These are phyloP conservation scores for Yueomyces sinensis DNA, from an alignment of 805 yeast species.

Conservation along the genomic window DNA sequence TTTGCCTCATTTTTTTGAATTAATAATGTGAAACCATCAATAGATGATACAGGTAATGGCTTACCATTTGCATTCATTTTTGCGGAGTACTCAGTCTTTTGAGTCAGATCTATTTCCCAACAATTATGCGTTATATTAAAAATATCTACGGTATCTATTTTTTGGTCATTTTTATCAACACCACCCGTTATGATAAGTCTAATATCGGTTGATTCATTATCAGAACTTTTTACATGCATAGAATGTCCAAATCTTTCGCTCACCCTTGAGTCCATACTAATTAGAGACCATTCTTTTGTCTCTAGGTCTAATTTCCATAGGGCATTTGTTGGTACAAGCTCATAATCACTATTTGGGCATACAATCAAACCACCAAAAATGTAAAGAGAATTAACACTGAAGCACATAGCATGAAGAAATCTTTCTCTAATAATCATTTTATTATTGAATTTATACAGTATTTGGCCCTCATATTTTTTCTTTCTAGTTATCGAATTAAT, in stretches of 20 bases:
- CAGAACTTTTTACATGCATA: slow-evolving; percentile 25
- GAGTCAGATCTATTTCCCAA: slow-evolving; percentile 18
- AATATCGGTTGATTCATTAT: slow-evolving; percentile 20
- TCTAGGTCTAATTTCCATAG: slow-evolving; percentile 54
- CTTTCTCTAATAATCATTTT: slow-evolving; percentile 22
- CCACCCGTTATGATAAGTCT: slow-evolving; percentile 24
- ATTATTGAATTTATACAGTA: background rate
- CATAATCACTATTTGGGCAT: slow-evolving; percentile 24
- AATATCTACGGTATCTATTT: slow-evolving; percentile 18
- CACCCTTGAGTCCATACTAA: slow-evolving; percentile 28
- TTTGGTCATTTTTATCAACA: slow-evolving; percentile 20
- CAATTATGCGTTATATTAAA: slow-evolving; percentile 17
- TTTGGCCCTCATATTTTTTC: background rate
- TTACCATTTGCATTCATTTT: slow-evolving; percentile 13
- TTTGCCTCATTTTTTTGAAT: slow-evolving; percentile 7
- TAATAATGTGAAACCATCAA: slow-evolving; percentile 15
- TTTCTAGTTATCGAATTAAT: background rate
- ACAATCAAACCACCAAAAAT: slow-evolving; percentile 53
- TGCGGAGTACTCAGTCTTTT: slow-evolving; percentile 5
- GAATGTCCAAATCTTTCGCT: slow-evolving; percentile 25
- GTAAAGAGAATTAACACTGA: slow-evolving; percentile 37
- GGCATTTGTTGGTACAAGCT: slow-evolving; percentile 41
- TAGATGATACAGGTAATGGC: slow-evolving; percentile 1
- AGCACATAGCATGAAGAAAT: slow-evolving; percentile 45
- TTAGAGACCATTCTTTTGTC: slow-evolving; percentile 38